A percentile compares a stretch with the other conserved stretches of the same genome.
Conservation (phyloP, 2,329 filamentous ascomycete species). For the Trichoderma cornu-damae region DNA sequence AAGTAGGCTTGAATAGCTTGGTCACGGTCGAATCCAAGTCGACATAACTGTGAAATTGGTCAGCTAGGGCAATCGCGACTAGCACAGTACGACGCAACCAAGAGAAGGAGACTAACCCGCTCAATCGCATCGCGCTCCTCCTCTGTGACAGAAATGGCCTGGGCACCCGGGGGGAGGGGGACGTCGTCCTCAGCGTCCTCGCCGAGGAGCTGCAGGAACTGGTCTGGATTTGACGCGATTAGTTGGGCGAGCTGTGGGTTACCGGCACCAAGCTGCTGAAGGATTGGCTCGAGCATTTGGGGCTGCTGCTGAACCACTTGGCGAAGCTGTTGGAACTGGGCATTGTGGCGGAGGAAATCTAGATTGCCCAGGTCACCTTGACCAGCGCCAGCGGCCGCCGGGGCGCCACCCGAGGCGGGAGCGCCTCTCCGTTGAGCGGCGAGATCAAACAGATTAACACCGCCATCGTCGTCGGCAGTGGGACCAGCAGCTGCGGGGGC, state of each 20-base stretch:
- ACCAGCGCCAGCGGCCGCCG: conserved; percentile 47
- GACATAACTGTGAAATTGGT: conserved; percentile 61
- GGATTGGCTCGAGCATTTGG: conserved; percentile 95
- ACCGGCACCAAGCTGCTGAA: conserved; percentile 90
- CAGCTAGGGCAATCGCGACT: neutral
- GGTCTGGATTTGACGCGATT: conserved; percentile 86
- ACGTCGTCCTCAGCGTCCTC: conserved; percentile 84
- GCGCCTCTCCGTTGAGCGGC: conserved; percentile 66
- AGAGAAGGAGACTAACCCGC: conserved; percentile 53
- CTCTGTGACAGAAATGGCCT: conserved; percentile 86
- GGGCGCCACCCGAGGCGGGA: conserved; percentile 40
- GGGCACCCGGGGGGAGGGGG: conserved; percentile 78
- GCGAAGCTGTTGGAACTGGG: conserved; percentile 95
- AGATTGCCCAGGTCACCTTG: conserved; percentile 65
- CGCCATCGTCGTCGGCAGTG: conserved; percentile 56
- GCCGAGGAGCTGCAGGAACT: conserved; percentile 84
- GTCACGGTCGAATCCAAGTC: conserved; percentile 87
- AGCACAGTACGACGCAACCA: neutral
- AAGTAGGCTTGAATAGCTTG: conserved; percentile 98
- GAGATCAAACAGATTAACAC: conserved; percentile 87
- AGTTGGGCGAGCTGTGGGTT: conserved; percentile 92
- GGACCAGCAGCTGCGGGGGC: conserved; percentile 38
- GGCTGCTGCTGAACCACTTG: conserved; percentile 97
- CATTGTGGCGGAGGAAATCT: conserved; percentile 90
- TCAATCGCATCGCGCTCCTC: conserved; percentile 97